Conservation (phyloP, 2,329 filamentous ascomycete genomes). For the Trichoderma pleuroti region DNA sequence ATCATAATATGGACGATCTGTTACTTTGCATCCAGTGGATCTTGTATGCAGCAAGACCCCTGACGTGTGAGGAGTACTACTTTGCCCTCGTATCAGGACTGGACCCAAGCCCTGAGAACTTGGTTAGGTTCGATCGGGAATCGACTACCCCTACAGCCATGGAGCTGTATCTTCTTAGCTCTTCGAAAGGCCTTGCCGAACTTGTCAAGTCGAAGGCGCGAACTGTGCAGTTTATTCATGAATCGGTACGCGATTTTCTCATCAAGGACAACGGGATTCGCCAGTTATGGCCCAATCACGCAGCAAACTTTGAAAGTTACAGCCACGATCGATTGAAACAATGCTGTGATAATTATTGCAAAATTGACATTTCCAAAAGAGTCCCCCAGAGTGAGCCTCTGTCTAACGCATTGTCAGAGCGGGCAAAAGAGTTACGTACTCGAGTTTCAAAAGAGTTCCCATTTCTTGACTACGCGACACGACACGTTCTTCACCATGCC, state of each 20-base stretch:
- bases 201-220: neutral
- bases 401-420: neutral
- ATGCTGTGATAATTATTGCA: neutral
- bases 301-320: neutral
- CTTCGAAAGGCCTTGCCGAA: neutral
- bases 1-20: constrained; percentile 38
- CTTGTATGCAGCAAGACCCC: constrained; percentile 44
- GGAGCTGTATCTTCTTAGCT: neutral
- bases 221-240: neutral
- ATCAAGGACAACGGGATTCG: neutral
- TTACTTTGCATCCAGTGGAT: constrained; percentile 50
- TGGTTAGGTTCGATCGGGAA: neutral
- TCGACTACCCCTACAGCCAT: neutral
- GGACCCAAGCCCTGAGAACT: neutral
- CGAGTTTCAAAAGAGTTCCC: neutral
- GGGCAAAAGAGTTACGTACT: neutral
- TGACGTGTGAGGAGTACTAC: constrained; percentile 45
- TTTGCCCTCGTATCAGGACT: constrained; percentile 22
- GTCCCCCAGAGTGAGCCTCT: neutral
- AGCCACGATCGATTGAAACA: neutral
- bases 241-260: neutral
- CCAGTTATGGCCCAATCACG: neutral
- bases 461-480: neutral
- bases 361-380: neutral
- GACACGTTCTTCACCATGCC: neutral